phyloP scores from a whole-genome alignment of 2,329 filamentous ascomycete species.

The Fusarium sp. region DNA sequence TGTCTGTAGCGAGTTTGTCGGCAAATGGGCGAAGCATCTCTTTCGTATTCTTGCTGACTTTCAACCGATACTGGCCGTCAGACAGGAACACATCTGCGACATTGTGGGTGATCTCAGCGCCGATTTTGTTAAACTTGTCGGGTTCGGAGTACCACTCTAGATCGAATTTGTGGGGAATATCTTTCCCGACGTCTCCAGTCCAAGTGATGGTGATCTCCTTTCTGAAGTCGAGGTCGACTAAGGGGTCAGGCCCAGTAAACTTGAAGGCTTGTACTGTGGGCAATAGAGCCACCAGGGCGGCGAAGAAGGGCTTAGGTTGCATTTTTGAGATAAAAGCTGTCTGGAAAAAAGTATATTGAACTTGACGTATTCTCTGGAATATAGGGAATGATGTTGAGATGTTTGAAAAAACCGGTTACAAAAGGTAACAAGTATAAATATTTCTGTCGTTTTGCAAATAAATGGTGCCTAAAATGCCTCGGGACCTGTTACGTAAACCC shows the following conservation, averaged over 20 bases:
- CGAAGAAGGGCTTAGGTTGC: neutral
- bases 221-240: neutral
- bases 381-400: neutral
- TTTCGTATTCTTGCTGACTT: neutral
- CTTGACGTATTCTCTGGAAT: no score
- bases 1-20: neutral
- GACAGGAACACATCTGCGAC: neutral
- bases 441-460: neutral
- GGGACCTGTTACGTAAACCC: neutral
- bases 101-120: neutral
- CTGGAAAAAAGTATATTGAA: neutral
- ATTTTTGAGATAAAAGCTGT: neutral
- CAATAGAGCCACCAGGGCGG: neutral
- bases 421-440: neutral
- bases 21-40: neutral
- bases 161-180: neutral
- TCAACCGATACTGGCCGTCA: neutral
- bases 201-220: slow-evolving; percentile 3
- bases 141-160: neutral
- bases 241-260: slow-evolving; percentile 6
- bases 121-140: neutral
- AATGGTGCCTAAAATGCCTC: neutral
- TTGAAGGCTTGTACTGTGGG: neutral
- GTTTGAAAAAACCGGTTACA: neutral
- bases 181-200: neutral